Evolutionary conservation across 129 eudicot genomes (phyloP), one percentile per base, ranked within the genome.

Genomic region (Flaveria ramosissima): DNA sequence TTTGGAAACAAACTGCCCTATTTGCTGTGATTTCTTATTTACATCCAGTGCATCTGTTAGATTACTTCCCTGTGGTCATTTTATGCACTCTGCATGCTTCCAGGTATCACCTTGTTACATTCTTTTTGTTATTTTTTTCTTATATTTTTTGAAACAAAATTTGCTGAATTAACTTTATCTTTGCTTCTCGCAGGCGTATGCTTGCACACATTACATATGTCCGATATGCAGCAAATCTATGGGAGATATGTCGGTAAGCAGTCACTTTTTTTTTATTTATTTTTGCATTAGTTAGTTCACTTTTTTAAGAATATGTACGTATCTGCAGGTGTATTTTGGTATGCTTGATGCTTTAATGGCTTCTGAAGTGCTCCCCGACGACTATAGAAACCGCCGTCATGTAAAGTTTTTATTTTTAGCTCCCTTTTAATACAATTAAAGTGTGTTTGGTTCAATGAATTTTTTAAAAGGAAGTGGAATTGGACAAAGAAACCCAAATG

Each of bases 161-260:
- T 14, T 76, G 41, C 68, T 79, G 24, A 61, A 42, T 16, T 69
- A 57, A 61, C 69, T 20, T 48, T 67, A 74, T 63, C 68, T 16
- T 69, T 36, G 21, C 65, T 59, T 24, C 66, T 56, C 17, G 43
- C 15, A 94, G 97, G 97, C 96, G 0, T 92, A 92, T 71, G 90
- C 97, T 15, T 81, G 89, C 87, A 92, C 96, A 45, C 96, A 92
- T 71, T 92, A 92, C 77, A 83, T 89, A 53, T 92, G 99, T 76
- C 99, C 99, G 75, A 91, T 95, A 42, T 95, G 99, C 81, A 91
- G 99, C 91, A 95, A 95, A 76, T 91, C 99, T 20, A 85, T 95
- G 92, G 99, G 99, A 78, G 99, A 95, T 74, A 95, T 95, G 99
- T 92, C 96, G 90, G 99, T 95, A 86, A 81, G 96, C 53, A n/a